A percentile compares a stretch with the other conserved stretches of the same genome.
Evolutionary conservation across 805 yeast species (phyloP).

Genomic region (Kodamaea jinghongensis): DNA sequence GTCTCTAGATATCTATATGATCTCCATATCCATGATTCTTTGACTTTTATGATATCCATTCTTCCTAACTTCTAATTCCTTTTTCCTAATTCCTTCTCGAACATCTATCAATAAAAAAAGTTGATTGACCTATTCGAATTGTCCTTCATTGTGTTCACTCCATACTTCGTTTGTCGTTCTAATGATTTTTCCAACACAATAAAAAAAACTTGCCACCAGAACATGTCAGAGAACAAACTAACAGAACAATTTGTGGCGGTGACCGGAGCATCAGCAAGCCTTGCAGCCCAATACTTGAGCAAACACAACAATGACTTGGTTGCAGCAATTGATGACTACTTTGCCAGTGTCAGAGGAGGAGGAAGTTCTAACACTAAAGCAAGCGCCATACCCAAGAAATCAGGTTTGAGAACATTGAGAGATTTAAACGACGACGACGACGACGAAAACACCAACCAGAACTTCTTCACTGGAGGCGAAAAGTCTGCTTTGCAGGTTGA

Average conservation of each 20-base stretch:
- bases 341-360: conserved; percentile 16
- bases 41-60: too few relatives aligned
- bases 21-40: too few relatives aligned
- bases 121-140: too few relatives aligned
- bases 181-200: neutral
- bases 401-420: conserved; percentile 31
- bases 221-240: conserved; percentile 19
- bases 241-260: conserved; percentile 36
- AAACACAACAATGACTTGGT: conserved; percentile 37
- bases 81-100: too few relatives aligned
- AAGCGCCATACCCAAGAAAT: neutral
- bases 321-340: conserved; percentile 42
- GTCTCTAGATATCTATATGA: too few relatives aligned
- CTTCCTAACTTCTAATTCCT: too few relatives aligned
- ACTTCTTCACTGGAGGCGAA: conserved; percentile 68
- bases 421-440: conserved; percentile 45
- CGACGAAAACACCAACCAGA: conserved; percentile 50
- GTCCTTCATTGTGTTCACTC: too few relatives aligned
- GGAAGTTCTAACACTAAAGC: neutral
- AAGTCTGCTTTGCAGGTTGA: conserved; percentile 79
- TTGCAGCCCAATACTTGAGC: conserved; percentile 40
- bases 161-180: too few relatives aligned
- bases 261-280: conserved; percentile 31
- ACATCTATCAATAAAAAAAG: too few relatives aligned
- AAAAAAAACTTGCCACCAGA: conserved; percentile 8